These are phyloP conservation scores for Lipomyces spencermartinsiae DNA, from an alignment of 805 yeast species.

Conservation along the genomic window DNA sequence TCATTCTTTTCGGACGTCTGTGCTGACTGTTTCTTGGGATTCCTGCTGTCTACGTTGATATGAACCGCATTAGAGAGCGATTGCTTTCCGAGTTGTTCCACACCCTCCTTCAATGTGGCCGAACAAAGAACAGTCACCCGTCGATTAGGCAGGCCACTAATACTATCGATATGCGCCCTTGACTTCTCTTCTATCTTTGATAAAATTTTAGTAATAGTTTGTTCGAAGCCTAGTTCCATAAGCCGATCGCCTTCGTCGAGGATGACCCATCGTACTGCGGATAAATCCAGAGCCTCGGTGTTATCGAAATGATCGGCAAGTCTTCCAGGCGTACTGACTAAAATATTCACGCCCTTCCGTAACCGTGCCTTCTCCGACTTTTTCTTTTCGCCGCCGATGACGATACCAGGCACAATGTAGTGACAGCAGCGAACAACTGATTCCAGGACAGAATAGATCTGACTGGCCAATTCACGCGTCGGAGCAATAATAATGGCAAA, in stretches of 20 bases:
- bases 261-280: conserved; percentile 83
- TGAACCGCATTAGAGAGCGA: conserved; percentile 76
- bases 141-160: conserved; percentile 62
- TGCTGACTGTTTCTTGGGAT: background rate
- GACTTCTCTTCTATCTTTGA: conserved; percentile 58
- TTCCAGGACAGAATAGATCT: conserved; percentile 82
- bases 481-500: conserved; percentile 91
- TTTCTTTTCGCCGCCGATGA: conserved; percentile 98
- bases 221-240: conserved; percentile 96
- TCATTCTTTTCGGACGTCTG: conserved; percentile 12
- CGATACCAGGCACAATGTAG: conserved; percentile 91
- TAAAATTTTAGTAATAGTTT: conserved; percentile 80
- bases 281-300: conserved; percentile 74
- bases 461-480: conserved; percentile 92
- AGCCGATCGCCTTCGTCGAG: conserved; percentile 96
- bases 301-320: conserved; percentile 92
- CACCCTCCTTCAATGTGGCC: conserved; percentile 87
- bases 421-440: conserved; percentile 72
- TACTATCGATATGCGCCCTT: conserved; percentile 49
- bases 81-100: conserved; percentile 78
- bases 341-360: conserved; percentile 91
- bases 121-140: conserved; percentile 88
- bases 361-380: conserved; percentile 95
- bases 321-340: conserved; percentile 98
- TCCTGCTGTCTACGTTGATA: conserved; percentile 18